Evolutionary conservation across 2,329 filamentous ascomycete species (phyloP).

Genomic region (Ceratocystis cacaofunesta): DNA sequence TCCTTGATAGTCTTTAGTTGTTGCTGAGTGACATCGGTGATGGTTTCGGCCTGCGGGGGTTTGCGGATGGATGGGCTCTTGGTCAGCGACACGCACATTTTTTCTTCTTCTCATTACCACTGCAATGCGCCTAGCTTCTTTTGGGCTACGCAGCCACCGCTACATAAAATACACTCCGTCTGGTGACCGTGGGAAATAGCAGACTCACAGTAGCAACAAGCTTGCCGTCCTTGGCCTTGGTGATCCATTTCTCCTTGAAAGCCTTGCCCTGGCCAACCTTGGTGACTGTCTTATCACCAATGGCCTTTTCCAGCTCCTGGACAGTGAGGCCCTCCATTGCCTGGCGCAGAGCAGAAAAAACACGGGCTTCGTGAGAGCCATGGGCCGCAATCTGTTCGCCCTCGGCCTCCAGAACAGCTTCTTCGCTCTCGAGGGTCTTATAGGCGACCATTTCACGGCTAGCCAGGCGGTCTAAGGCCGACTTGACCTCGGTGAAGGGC

Average conservation of each 20-base stretch:
- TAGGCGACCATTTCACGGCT: conserved; percentile 81
- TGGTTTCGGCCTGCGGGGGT: conserved; percentile 45
- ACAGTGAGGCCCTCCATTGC: conserved; percentile 72
- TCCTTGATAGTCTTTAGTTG: conserved; percentile 60
- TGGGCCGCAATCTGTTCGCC: conserved; percentile 56
- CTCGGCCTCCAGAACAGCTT: conserved; percentile 60
- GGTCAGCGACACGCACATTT: background rate
- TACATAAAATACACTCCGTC: background rate
- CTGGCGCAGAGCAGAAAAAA: conserved; percentile 58
- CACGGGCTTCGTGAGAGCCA: conserved; percentile 69
- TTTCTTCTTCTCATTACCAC: background rate
- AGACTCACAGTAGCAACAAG: conserved; percentile 36
- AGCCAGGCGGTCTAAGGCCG: conserved; percentile 69
- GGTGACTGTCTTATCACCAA: conserved; percentile 57
- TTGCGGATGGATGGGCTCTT: background rate
- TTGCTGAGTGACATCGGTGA: conserved; percentile 64
- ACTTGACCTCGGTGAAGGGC: conserved; percentile 60
- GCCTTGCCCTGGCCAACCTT: conserved; percentile 91
- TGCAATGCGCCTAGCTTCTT: too few relatives aligned
- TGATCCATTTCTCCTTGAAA: conserved; percentile 66
- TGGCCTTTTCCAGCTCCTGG: conserved; percentile 50
- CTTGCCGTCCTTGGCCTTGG: conserved; percentile 43
- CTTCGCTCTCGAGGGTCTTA: conserved; percentile 66
- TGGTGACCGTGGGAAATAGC: background rate
- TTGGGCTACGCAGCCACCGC: background rate